Evolutionary conservation across 106 monocot species (phyloP), one percentile per base, ranked within the genome.

Genomic region (Gastrodia elata): DNA sequence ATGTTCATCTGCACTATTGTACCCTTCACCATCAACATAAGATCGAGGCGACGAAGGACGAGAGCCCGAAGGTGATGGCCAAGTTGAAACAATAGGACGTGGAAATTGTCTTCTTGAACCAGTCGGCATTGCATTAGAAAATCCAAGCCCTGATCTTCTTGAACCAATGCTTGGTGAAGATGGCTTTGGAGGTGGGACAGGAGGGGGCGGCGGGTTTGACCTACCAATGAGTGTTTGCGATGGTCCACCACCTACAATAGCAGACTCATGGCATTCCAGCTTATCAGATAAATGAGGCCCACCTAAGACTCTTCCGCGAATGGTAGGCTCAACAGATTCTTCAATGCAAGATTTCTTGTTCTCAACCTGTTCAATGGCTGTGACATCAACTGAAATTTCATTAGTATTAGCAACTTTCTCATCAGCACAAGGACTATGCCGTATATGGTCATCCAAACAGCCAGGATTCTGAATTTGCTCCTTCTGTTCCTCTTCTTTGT

Each of bases 1-100:
- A 41, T 93, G 98, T 71, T 99, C 98, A 77, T 99, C 98, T 15
- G 93, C 86, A 81, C 98, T 99, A 57, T 99, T 99, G 72, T 99
- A 99, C 32, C 93, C 98, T 73, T 99, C 98, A 0, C 77, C 88
- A 46, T 99, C 98, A 55, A 59, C 81, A 76, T 78, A 79, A 24
- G 97, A 87, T 72, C 88, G 91, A 41, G 98, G 98, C 68, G 98
- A 99, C 70, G 98, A 77, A 20, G 93, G 88, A 14, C 75, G 75
- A 49, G 92, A 92, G 24, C 83, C 91, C 7, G 95, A 72, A 56
- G 83, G 69, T 1, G 88, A 81, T 41, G 84, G 57, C 30, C 94
- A 64, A 28, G 72, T 68, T 28, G 87, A 75, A 67, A 85, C 71
- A 38, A 69, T 52, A 65, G 87, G 82, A 92, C 96, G 87, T 46